A percentile compares a stretch with the other conserved stretches of the same genome.
Conservation (phyloP, 2,329 filamentous ascomycete species). For the Penicillium sp. region DNA sequence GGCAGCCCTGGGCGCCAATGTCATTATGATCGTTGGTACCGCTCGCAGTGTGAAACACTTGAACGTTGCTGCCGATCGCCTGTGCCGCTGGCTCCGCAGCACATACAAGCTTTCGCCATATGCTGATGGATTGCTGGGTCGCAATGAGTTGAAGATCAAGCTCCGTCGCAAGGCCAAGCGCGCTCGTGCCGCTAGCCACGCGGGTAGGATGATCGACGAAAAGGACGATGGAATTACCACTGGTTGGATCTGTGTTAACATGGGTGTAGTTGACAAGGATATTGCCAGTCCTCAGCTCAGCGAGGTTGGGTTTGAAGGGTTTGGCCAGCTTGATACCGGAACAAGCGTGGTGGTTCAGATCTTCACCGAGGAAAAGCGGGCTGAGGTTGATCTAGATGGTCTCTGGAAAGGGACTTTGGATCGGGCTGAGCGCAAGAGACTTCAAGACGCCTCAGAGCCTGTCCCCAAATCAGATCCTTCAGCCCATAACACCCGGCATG, state of each 20-base stretch:
- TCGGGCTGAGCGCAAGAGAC: conserved; percentile 38
- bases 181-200: conserved; percentile 75
- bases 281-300: conserved; percentile 29
- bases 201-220: conserved; percentile 56
- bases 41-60: conserved; percentile 91
- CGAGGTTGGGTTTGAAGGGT: conserved; percentile 65
- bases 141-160: conserved; percentile 89
- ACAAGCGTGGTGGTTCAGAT: conserved; percentile 70
- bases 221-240: conserved; percentile 87
- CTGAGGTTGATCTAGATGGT: conserved; percentile 65
- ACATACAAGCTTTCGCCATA: conserved; percentile 71
- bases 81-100: conserved; percentile 80
- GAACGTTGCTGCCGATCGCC: conserved; percentile 84
- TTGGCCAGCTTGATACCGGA: conserved; percentile 62
- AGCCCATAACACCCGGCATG: conserved; percentile 22
- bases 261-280: conserved; percentile 66
- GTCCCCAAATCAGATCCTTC: conserved; percentile 20
- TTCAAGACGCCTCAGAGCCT: conserved; percentile 30
- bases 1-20: conserved; percentile 79
- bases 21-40: conserved; percentile 91
- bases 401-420: conserved; percentile 58
- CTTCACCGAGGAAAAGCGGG: conserved; percentile 69
- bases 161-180: conserved; percentile 76
- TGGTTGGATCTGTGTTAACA: conserved; percentile 94
- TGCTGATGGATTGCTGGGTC: conserved; percentile 84